These are phyloP conservation scores for Polymyxa betae DNA, from an alignment of 208 protist genomes.

Conservation along the genomic window DNA sequence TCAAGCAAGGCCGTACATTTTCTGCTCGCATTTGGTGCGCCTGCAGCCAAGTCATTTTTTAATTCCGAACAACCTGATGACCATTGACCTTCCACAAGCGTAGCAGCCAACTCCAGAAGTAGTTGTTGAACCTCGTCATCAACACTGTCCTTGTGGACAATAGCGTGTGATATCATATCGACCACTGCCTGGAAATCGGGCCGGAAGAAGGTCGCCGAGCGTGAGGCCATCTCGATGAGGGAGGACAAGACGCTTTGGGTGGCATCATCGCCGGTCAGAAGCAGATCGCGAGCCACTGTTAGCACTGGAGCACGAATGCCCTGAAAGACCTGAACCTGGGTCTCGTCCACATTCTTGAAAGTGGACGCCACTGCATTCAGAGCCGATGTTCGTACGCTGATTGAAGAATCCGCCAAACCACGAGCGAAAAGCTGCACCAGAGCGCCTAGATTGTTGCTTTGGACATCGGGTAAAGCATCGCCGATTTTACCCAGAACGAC, in stretches of 20 bases:
- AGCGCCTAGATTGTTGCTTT: neutral
- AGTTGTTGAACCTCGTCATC: constrained; percentile 51
- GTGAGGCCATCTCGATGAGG: constrained; percentile 1
- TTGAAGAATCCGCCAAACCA: constrained; percentile 7
- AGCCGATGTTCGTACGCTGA: neutral
- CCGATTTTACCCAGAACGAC: constrained; percentile 56
- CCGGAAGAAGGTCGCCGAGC: constrained; percentile 36
- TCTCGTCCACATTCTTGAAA: constrained; percentile 29
- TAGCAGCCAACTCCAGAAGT: constrained; percentile 64
- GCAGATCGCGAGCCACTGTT: neutral
- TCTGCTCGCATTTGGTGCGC: neutral
- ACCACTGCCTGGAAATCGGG: neutral
- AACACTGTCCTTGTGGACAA: constrained; percentile 55
- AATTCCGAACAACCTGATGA: neutral
- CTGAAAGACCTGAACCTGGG: neutral
- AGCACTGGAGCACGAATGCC: neutral
- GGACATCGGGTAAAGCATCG: constrained; percentile 65
- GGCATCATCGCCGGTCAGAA: neutral
- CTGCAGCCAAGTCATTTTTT: neutral
- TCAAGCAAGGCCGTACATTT: neutral
- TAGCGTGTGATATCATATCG: neutral
- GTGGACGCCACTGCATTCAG: neutral
- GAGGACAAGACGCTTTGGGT: neutral
- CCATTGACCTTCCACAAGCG: constrained; percentile 58
- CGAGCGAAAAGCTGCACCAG: neutral